Evolutionary conservation across 2,329 filamentous ascomycete genomes (phyloP).

Genomic region (Scedosporium aurantiacum): DNA sequence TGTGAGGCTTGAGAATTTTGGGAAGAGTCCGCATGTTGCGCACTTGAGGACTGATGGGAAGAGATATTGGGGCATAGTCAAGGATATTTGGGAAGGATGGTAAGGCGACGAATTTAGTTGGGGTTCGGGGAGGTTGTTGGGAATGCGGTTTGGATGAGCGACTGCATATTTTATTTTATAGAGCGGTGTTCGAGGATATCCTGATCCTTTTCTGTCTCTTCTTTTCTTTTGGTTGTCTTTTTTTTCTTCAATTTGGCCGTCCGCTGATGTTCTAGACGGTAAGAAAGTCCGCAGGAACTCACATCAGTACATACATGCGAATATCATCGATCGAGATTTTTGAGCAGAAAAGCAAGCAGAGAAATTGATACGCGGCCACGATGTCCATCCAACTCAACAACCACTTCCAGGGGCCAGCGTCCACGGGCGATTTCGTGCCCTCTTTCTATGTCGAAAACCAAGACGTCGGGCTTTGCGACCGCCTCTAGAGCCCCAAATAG

Average conservation of each 20-base stretch:
- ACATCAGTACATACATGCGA: too few relatives aligned
- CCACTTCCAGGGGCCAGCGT: too few relatives aligned
- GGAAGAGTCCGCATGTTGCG: conserved; percentile 10
- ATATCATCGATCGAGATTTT: too few relatives aligned
- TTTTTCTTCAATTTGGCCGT: background rate
- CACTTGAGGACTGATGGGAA: conserved; percentile 10
- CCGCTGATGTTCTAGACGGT: too few relatives aligned
- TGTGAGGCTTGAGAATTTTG: conserved; percentile 10
- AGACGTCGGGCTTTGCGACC: too few relatives aligned
- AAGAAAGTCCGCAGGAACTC: too few relatives aligned
- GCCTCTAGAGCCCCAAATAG: too few relatives aligned
- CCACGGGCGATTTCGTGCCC: too few relatives aligned
- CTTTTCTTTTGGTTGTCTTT: background rate
- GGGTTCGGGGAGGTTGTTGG: background rate
- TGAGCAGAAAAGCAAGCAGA: too few relatives aligned
- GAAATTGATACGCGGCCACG: too few relatives aligned
- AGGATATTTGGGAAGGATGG: conserved; percentile 2
- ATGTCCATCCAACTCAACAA: too few relatives aligned
- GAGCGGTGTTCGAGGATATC: background rate
- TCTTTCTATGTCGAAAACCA: too few relatives aligned
- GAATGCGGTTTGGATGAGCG: background rate
- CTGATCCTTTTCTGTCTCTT: background rate
- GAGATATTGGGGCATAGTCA: conserved; percentile 12
- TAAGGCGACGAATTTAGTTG: background rate
- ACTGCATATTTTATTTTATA: background rate